Evolutionary conservation across 352 stramenopile species (phyloP).

Genomic region (Pythium inflatum): DNA sequence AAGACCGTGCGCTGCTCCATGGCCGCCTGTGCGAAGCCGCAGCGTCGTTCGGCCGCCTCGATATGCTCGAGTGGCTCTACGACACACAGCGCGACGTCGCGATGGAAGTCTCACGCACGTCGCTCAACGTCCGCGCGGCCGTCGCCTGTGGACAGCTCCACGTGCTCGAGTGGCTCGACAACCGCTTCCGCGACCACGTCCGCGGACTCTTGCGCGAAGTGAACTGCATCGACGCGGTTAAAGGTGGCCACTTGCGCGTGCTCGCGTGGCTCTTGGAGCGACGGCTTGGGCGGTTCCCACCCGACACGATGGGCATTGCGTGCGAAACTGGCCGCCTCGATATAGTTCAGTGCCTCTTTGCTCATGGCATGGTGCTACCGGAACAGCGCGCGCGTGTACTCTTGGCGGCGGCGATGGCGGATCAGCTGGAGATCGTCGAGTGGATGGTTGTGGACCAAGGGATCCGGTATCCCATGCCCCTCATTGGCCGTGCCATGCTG

Average conservation of each 20-base stretch:
- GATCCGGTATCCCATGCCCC: slow-evolving; percentile 3
- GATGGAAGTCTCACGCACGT: slow-evolving; percentile 4
- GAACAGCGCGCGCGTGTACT: too few species aligned
- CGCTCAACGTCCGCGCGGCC: slow-evolving; percentile 7
- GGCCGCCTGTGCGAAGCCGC: slow-evolving; percentile 9
- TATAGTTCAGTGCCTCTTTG: not conserved
- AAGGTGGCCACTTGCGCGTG: slow-evolving; percentile 1
- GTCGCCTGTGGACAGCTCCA: slow-evolving; percentile 11
- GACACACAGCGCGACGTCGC: not conserved
- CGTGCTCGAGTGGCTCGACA: slow-evolving; percentile 15
- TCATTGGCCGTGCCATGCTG: not conserved
- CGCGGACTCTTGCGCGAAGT: slow-evolving; percentile 4
- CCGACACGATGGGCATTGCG: not conserved
- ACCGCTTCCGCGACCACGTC: slow-evolving; percentile 3
- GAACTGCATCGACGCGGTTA: slow-evolving; percentile 9
- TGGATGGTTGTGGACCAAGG: slow-evolving; percentile 7
- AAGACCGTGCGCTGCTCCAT: not conserved
- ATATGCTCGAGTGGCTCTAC: slow-evolving; percentile 19
- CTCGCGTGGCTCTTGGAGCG: slow-evolving; percentile 6
- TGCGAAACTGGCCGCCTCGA: not conserved
- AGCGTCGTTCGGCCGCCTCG: not conserved
- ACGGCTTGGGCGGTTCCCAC: slow-evolving; percentile 1
- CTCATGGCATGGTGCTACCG: too few species aligned
- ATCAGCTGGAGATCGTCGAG: slow-evolving; percentile 3
- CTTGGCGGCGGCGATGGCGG: too few species aligned